Conservation (phyloP, 345 rosid species). For the Erodium maritimum region DNA sequence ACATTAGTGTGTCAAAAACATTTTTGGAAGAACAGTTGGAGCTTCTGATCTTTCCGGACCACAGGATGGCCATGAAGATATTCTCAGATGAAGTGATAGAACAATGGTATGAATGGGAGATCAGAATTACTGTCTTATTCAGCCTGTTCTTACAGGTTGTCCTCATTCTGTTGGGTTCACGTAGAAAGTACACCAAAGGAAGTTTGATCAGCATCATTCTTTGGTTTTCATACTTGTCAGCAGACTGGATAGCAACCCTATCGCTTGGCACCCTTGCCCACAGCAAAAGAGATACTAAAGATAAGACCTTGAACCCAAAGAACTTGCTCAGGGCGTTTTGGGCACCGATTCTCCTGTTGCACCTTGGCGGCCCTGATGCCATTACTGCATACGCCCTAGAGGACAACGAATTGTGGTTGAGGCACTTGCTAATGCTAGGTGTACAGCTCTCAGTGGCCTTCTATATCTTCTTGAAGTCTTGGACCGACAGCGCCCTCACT, state of each 20-base stretch:
- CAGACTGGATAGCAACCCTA: conserved; percentile 16
- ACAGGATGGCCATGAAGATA: background rate
- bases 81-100: background rate
- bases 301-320: background rate
- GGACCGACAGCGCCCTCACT: conserved; percentile 5
- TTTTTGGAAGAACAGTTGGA: background rate
- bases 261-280: conserved; percentile 10
- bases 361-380: conserved; percentile 34
- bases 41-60: background rate
- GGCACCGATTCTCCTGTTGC: conserved; percentile 29
- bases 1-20: no score
- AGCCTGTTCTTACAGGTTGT: conserved; percentile 15
- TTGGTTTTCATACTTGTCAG: conserved; percentile 16
- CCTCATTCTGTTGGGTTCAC: conserved; percentile 5
- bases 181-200: conserved; percentile 2
- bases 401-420: conserved; percentile 9
- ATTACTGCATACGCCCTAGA: conserved; percentile 1
- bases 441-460: conserved; percentile 12
- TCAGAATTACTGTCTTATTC: conserved; percentile 2
- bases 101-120: conserved; percentile 18
- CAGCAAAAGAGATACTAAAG: background rate
- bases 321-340: conserved; percentile 15
- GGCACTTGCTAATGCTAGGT: conserved; percentile 19
- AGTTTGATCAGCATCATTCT: background rate
- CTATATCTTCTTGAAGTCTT: conserved; percentile 11